Evolutionary conservation across 2,329 filamentous ascomycete genomes (phyloP).

Genomic region (Saccharata proteae): DNA sequence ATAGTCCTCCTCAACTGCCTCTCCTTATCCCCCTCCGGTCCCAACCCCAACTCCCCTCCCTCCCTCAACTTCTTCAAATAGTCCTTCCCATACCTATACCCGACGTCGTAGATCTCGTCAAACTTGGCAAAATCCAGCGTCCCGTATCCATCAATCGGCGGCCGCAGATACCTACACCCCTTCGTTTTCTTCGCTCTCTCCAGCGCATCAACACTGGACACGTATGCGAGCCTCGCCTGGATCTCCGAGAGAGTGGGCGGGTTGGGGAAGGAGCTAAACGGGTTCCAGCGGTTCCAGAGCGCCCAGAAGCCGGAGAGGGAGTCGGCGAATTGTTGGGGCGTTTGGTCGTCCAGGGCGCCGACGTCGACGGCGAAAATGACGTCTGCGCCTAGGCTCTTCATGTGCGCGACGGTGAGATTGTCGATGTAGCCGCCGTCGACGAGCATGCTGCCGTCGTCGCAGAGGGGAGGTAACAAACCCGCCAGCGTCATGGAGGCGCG

Average conservation of each 20-base stretch:
- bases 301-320: conserved; percentile 93
- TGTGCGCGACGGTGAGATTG: conserved; percentile 91
- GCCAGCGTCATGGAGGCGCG: conserved; percentile 94
- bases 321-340: conserved; percentile 86
- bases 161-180: conserved; percentile 92
- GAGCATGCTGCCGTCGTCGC: conserved; percentile 93
- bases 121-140: conserved; percentile 96
- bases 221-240: conserved; percentile 86
- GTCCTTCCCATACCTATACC: conserved; percentile 73
- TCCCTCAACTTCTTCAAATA: conserved; percentile 67
- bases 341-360: conserved; percentile 81
- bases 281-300: conserved; percentile 92
- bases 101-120: conserved; percentile 87
- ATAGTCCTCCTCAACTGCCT: conserved; percentile 40
- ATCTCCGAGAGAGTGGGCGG: conserved; percentile 93
- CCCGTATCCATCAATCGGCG: conserved; percentile 84
- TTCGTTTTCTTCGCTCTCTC: conserved; percentile 85
- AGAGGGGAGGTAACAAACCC: conserved; percentile 81
- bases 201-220: conserved; percentile 85
- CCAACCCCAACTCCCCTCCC: conserved; percentile 57
- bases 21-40: conserved; percentile 39
- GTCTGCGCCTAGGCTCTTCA: conserved; percentile 88
- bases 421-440: conserved; percentile 95
- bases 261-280: conserved; percentile 77
- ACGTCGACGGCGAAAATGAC: conserved; percentile 95